Conservation (phyloP, 163 green algal species). For the Prototheca cutis region DNA sequence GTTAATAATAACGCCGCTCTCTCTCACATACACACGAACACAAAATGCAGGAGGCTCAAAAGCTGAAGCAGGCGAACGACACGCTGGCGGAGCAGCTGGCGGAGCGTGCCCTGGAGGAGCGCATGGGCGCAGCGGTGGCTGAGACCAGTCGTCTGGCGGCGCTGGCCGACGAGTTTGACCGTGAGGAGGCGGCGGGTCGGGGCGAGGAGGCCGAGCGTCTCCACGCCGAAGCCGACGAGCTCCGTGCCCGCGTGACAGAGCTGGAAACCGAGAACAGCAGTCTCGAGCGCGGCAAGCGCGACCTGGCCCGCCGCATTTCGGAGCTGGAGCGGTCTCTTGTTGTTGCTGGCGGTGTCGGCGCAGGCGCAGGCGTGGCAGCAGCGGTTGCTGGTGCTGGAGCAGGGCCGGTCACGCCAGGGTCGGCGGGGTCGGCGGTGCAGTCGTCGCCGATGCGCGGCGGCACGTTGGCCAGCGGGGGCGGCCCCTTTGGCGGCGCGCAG, state of each 20-base stretch:
- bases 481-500: neutral
- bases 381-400: neutral
- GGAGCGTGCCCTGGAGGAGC: conserved; percentile 6
- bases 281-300: neutral
- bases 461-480: too few species aligned
- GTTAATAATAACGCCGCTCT: too few species aligned
- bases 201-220: neutral
- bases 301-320: too few species aligned
- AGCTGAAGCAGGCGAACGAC: conserved; percentile 7
- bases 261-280: neutral
- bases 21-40: too few species aligned
- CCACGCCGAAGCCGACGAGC: neutral
- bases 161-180: conserved; percentile 20
- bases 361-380: conserved; percentile 1
- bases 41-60: conserved; percentile 18
- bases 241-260: neutral
- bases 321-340: neutral
- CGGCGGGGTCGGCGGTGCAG: neutral
- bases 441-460: neutral
- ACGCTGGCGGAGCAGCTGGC: conserved; percentile 5
- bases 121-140: conserved; percentile 6
- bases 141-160: conserved; percentile 15
- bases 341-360: neutral
- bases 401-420: neutral
- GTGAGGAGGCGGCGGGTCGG: conserved; percentile 2